These are phyloP conservation scores for Ceriops decandra DNA, from an alignment of 345 rosid species.

Conservation along the genomic window DNA sequence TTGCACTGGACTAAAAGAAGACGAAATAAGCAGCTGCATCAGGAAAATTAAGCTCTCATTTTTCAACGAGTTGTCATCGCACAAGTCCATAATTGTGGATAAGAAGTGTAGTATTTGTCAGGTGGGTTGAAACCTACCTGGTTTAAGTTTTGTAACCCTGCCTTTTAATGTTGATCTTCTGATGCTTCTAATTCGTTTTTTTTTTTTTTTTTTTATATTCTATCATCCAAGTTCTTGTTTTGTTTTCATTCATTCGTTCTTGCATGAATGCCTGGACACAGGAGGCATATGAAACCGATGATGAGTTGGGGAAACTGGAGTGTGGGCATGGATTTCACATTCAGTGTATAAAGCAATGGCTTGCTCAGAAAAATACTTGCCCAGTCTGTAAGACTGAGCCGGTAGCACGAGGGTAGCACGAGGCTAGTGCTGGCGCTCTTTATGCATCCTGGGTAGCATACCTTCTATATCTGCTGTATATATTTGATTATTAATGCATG, in stretches of 20 bases:
- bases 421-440: constrained; percentile 23
- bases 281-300: constrained; percentile 75
- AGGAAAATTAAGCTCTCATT: constrained; percentile 47
- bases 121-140: constrained; percentile 30
- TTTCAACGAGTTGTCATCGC: constrained; percentile 33
- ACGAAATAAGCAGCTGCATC: constrained; percentile 64
- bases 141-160: background rate
- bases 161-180: background rate
- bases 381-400: constrained; percentile 78
- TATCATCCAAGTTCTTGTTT: background rate
- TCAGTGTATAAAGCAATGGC: constrained; percentile 84
- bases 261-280: constrained; percentile 17
- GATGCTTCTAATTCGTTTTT: background rate
- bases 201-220: background rate
- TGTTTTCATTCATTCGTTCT: background rate
- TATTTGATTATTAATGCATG: constrained; percentile 16
- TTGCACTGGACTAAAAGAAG: constrained; percentile 73
- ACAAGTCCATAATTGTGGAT: constrained; percentile 30
- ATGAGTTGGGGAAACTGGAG: constrained; percentile 60
- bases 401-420: constrained; percentile 37
- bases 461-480: constrained; percentile 31
- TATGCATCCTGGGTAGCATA: background rate
- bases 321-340: constrained; percentile 83
- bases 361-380: constrained; percentile 69
- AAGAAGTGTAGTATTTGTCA: constrained; percentile 87